phyloP scores from a whole-genome alignment of 495 filamentous ascomycete genomes.

The Sordaria brevicollis region DNA sequence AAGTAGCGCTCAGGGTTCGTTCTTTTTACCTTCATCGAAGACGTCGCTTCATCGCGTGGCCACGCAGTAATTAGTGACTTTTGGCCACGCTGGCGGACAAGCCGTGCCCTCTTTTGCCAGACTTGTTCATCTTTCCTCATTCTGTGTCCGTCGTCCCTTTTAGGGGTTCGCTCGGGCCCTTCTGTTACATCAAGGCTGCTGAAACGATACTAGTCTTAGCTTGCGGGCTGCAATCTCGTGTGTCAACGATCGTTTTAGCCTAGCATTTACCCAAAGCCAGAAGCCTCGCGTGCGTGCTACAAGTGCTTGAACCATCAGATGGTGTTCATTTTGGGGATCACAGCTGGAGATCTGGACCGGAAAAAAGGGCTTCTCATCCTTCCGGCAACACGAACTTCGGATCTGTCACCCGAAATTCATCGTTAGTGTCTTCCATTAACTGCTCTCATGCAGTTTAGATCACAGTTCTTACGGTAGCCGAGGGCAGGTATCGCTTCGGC shows the following conservation, averaged over 20 bases:
- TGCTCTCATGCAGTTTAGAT: not conserved
- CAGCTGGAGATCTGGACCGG: not conserved
- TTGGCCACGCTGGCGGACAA: not conserved
- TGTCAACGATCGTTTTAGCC: not conserved
- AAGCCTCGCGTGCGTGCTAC: not conserved
- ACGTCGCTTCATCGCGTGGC: not conserved
- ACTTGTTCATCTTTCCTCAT: not conserved
- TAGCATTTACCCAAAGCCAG: not conserved
- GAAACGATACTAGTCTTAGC: not conserved
- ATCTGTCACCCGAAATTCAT: not conserved
- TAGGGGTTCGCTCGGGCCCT: not conserved
- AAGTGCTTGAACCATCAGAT: not conserved
- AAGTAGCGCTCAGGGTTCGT: not conserved
- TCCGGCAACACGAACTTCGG: not conserved
- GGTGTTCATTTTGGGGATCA: not conserved
- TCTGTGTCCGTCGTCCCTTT: not conserved
- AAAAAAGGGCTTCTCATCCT: not conserved
- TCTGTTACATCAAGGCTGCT: not conserved
- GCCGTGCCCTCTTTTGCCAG: not conserved
- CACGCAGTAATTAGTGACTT: not conserved
- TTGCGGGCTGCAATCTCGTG: not conserved
- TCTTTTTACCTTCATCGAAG: not conserved
- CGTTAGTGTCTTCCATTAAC: not conserved
- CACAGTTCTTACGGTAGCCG: not conserved
- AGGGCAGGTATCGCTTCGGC: not conserved